Evolutionary conservation across 2,329 filamentous ascomycete genomes (phyloP), one percentile per base, ranked within the genome.

Genomic region (Escovopsis sp.): DNA sequence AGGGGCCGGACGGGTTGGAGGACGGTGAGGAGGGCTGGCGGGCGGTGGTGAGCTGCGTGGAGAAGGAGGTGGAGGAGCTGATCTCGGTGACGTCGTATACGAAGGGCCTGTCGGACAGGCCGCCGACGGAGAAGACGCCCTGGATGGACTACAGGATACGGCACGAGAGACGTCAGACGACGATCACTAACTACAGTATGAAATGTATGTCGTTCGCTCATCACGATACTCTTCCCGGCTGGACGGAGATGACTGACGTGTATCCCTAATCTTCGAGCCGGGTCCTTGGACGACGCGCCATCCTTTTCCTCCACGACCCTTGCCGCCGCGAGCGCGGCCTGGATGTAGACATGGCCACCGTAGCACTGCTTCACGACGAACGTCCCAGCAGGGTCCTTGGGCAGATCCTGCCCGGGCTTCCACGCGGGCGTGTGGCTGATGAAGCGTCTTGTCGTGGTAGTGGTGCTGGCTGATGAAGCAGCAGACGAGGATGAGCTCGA

Each of bases 51-150:
- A 63, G 51, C 5, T 64, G 50, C 13, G 68, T 71, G 31, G 56
- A 56, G 41, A 72, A 70, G 8, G 60, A 61, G 23, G 62, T 58
- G 10, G 64, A 63, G 3, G 60, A 54, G 17, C 61, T 54, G 3
- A 71, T 42, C 4, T 55, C 50, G 3, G 57, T 55, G 3, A 70
- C 63, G 17, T 61, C 57, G 47, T 70, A 70, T 35, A 74, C 49
- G 43, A 68, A 72, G 2, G 70, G 69, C 2, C 68, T 60, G 40
- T 71, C 63, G 2, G 47, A 39, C 4, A 55, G 48, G 5, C 65
- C 70, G 0, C 56, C 53, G 16, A 63, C 58, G 3, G 66, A 66
- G 45, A 73, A 75, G 45, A 62, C 68, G 8, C 68, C 70, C 44
- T 72, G 65, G 16, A 74, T 66, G 8, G 67, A 65, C 68, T 72